Evolutionary conservation across 1,284 basidiomycete genomes (phyloP).

Genomic region (Sanghuangporus weigelae): DNA sequence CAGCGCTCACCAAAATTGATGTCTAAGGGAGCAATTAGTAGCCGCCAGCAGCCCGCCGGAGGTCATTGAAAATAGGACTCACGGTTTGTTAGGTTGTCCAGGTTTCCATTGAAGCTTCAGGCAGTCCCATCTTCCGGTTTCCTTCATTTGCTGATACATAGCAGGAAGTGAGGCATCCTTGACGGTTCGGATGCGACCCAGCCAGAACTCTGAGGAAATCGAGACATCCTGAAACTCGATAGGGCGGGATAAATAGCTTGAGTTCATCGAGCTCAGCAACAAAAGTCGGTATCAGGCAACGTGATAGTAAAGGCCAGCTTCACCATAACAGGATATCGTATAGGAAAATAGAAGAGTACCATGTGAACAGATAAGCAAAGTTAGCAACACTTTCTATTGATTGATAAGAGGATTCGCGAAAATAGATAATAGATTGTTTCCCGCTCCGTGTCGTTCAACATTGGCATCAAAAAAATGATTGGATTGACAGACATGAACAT

Average conservation of each 20-base stretch:
- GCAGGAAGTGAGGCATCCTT: conserved; percentile 19
- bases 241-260: not conserved
- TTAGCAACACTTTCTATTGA: not conserved
- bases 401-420: not conserved
- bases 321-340: not conserved
- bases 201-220: conserved; percentile 21
- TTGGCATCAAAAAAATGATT: no score
- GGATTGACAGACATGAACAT: no score
- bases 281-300: no score
- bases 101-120: conserved; percentile 24
- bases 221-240: conserved; percentile 14
- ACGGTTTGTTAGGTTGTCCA: conserved; percentile 23
- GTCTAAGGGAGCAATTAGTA: conserved; percentile 9
- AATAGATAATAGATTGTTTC: not conserved
- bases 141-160: conserved; percentile 22
- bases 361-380: not conserved
- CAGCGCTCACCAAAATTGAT: conserved; percentile 21
- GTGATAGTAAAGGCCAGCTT: no score
- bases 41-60: not conserved
- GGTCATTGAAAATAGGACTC: not conserved
- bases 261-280: not conserved
- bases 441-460: no score
- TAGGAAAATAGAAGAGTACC: not conserved
- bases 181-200: conserved; percentile 12
- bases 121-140: conserved; percentile 23